Conservation (phyloP, 257 asterid species). For the Eucommia ulmoides region DNA sequence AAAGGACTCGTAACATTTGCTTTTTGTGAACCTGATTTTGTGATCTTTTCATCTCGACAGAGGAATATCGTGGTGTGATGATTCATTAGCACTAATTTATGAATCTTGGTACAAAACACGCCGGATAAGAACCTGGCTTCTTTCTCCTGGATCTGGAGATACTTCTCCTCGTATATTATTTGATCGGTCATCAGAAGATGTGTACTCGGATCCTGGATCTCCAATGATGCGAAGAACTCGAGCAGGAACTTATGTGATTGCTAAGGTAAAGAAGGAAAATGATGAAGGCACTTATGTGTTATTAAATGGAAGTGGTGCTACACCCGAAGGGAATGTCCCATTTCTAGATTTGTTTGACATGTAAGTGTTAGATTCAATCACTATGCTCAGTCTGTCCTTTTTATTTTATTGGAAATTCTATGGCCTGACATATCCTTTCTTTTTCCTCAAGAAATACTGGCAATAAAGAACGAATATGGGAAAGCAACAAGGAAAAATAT, state of each 20-base stretch:
- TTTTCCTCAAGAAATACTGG: constrained; percentile 77
- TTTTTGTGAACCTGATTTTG: background rate
- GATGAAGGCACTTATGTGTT: constrained; percentile 50
- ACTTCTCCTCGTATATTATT: constrained; percentile 63
- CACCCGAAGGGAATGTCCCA: constrained; percentile 92
- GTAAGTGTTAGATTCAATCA: constrained; percentile 45
- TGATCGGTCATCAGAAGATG: constrained; percentile 98
- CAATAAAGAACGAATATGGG: constrained; percentile 92
- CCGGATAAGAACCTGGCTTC: constrained; percentile 61
- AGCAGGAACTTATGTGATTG: constrained; percentile 83
- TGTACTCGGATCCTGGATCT: constrained; percentile 98
- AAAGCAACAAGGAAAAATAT: constrained; percentile 86
- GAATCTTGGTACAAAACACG: constrained; percentile 97
- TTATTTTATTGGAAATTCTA: no score
- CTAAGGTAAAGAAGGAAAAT: constrained; percentile 63
- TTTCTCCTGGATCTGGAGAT: constrained; percentile 64
- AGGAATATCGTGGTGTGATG: constrained; percentile 95
- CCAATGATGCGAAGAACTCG: constrained; percentile 85
- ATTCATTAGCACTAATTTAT: constrained; percentile 79
- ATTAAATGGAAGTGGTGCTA: constrained; percentile 89
- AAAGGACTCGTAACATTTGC: no score
- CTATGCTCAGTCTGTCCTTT: constrained; percentile 10
- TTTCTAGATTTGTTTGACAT: constrained; percentile 88
- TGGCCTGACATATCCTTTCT: constrained; percentile 32
- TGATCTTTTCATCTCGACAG: constrained; percentile 28